Evolutionary conservation across 2,329 filamentous ascomycete species (phyloP), one percentile per base, ranked within the genome.

Genomic region (Talaromyces sp.): DNA sequence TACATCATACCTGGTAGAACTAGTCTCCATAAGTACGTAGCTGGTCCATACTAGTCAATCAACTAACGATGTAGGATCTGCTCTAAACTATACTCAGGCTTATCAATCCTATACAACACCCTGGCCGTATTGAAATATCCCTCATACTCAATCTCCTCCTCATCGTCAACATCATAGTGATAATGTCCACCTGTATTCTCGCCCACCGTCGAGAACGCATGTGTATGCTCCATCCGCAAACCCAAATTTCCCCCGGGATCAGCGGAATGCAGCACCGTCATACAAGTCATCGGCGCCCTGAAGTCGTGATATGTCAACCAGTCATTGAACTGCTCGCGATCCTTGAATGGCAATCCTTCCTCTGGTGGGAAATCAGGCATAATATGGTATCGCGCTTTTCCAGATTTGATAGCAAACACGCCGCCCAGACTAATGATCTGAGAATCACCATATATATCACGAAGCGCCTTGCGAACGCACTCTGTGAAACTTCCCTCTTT

Each of bases 161-260:
- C 72, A 5, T 71, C 69, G 7, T 74, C 72, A 1, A 77, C 58
- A 69, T 80, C 80, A 66, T 73, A 79, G 67, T 83, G 81, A 68
- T 83, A 82, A 69, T 84, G 81, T 0, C 81, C 82, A 3, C 81
- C 81, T 11, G 72, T 69, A 11, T 65, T 68, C 54, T 70, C 60
- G 4, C 73, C 74, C 7, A 70, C 66, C 1, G 68, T 56, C 2
- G 79, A 78, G 62, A 81, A 82, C 25, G 77, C 78, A 71, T 84
- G 82, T 3, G 81, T 82, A 68, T 84, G 81, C 67, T 84, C 82
- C 70, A 82, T 79, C 33, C 81, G 71, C 59, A 83, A 66, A 0
- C 72, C 76, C 66, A 82, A 64, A 1, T 69, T 72, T 45, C 74
- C 43, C 1, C 6, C 75, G 0, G 77, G 77, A 64, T 83, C 79